These are phyloP conservation scores for Stagonosporopsis chrysanthemi DNA, from an alignment of 2,329 filamentous ascomycete species.

Conservation along the genomic window DNA sequence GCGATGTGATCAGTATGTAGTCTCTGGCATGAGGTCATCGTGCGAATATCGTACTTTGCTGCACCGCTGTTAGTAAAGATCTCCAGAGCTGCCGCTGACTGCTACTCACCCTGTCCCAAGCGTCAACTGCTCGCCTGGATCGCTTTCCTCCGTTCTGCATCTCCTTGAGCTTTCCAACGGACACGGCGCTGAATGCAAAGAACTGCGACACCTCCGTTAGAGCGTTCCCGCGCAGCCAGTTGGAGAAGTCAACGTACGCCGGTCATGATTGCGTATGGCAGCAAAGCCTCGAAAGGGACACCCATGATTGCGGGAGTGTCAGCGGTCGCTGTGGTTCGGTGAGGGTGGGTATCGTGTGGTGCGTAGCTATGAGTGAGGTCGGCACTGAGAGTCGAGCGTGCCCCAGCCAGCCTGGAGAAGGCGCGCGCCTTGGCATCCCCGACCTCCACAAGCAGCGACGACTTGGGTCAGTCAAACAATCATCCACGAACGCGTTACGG, in stretches of 20 bases:
- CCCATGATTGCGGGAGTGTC: slow-evolving; percentile 60
- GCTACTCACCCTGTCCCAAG: slow-evolving; percentile 68
- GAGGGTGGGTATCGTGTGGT: slow-evolving; percentile 23
- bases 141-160: slow-evolving; percentile 70
- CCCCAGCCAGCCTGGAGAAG: slow-evolving; percentile 8
- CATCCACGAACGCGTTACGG: slow-evolving; percentile 39
- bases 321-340: slow-evolving; percentile 31
- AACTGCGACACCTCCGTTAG: slow-evolving; percentile 55
- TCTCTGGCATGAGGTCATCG: slow-evolving; percentile 43
- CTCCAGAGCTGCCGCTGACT: slow-evolving; percentile 12
- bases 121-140: slow-evolving; percentile 65
- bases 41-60: slow-evolving; percentile 61
- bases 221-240: slow-evolving; percentile 14
- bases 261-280: slow-evolving; percentile 70
- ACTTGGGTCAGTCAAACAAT: slow-evolving; percentile 37
- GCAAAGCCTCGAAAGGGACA: slow-evolving; percentile 70
- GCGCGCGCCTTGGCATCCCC: slow-evolving; percentile 23
- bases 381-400: slow-evolving; percentile 17
- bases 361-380: slow-evolving; percentile 16
- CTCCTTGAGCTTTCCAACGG: slow-evolving; percentile 64
- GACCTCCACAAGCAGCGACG: slow-evolving; percentile 36
- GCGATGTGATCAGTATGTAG: slow-evolving; percentile 40
- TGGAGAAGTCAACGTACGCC: slow-evolving; percentile 56
- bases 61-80: slow-evolving; percentile 51
- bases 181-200: slow-evolving; percentile 67